Evolutionary conservation across 257 asterid genomes (phyloP).

Genomic region (Nemophila menziesii): DNA sequence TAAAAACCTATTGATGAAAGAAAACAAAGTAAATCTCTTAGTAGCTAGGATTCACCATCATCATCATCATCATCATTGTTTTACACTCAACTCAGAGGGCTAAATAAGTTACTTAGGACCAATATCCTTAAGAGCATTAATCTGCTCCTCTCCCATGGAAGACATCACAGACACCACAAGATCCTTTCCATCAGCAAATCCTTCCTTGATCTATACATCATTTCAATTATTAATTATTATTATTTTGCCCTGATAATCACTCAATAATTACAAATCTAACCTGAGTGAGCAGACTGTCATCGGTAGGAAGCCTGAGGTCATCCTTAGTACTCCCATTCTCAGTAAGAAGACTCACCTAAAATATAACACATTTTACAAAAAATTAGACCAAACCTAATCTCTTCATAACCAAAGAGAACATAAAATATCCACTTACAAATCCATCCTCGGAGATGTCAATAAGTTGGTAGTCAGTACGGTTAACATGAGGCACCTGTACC

Average conservation of each 20-base stretch:
- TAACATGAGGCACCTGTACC: slow-evolving; percentile 82
- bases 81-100: too few species aligned
- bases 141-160: slow-evolving; percentile 98
- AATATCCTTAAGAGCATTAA: slow-evolving; percentile 70
- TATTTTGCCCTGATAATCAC: too few species aligned
- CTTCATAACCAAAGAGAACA: background rate
- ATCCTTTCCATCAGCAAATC: slow-evolving; percentile 80
- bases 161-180: slow-evolving; percentile 88
- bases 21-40: background rate
- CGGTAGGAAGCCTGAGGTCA: slow-evolving; percentile 88
- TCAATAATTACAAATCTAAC: slow-evolving; percentile 19
- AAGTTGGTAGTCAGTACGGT: slow-evolving; percentile 83
- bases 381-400: slow-evolving; percentile 4
- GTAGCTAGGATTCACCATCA: slow-evolving; percentile 2
- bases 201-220: slow-evolving; percentile 59
- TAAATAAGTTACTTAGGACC: slow-evolving; percentile 42
- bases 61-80: too few species aligned
- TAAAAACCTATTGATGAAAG: slow-evolving; percentile 1
- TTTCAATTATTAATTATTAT: background rate
- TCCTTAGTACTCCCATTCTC: slow-evolving; percentile 86
- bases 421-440: slow-evolving; percentile 42
- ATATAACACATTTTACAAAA: slow-evolving; percentile 4
- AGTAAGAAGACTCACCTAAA: slow-evolving; percentile 75
- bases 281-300: slow-evolving; percentile 58
- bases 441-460: slow-evolving; percentile 94